These are phyloP conservation scores for Delphinella strobiligena DNA, from an alignment of 2,329 filamentous ascomycete species.

Conservation along the genomic window DNA sequence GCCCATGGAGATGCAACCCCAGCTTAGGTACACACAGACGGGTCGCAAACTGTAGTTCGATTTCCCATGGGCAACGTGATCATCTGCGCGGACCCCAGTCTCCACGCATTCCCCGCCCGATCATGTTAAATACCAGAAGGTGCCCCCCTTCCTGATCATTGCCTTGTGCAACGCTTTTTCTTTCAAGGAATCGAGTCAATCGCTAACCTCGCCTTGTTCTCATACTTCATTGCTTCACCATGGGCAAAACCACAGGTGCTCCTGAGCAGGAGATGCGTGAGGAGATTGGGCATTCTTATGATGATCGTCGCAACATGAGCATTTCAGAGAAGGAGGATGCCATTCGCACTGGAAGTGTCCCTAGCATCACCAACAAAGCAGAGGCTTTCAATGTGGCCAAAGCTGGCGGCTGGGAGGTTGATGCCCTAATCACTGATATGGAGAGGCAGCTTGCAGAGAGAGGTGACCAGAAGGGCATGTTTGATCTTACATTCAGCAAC, in stretches of 20 bases:
- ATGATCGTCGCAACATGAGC: constrained; percentile 8
- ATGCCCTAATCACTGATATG: constrained; percentile 30
- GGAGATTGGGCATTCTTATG: constrained; percentile 3
- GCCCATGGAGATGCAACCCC: constrained; percentile 6
- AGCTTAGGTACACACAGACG: background rate
- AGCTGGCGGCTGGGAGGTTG: constrained; percentile 29
- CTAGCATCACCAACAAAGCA: constrained; percentile 14
- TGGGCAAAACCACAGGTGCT: constrained; percentile 6
- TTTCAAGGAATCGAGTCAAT: background rate
- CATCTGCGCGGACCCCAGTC: constrained; percentile 4
- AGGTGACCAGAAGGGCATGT: constrained; percentile 27
- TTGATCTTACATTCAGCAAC: constrained; percentile 48
- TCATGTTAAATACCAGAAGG: constrained; percentile 3
- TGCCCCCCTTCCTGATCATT: background rate
- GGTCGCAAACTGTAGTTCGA: constrained; percentile 1
- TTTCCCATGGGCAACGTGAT: constrained; percentile 5
- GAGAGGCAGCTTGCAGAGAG: constrained; percentile 25
- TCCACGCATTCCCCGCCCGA: constrained; percentile 6
- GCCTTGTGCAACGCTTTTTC: constrained; percentile 2
- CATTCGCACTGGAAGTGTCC: constrained; percentile 18
- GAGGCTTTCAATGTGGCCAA: constrained; percentile 22
- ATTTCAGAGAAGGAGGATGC: constrained; percentile 16
- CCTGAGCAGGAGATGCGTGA: constrained; percentile 3
- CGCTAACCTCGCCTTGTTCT: background rate
- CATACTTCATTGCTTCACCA: constrained; percentile 5